These are phyloP conservation scores for Ustilago nuda DNA, from an alignment of 1,284 basidiomycete species.

Conservation along the genomic window DNA sequence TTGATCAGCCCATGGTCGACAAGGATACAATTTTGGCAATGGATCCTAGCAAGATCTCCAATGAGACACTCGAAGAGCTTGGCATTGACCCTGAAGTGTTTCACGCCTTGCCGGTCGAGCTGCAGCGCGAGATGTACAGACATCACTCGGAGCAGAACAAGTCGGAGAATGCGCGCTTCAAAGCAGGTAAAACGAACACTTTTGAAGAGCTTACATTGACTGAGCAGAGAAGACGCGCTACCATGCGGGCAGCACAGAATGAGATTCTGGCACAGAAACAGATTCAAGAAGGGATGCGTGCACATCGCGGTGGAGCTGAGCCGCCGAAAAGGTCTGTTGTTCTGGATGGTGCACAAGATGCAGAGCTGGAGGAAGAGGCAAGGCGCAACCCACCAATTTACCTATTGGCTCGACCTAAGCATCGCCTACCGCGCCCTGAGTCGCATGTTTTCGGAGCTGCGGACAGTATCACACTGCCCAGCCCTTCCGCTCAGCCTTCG, in stretches of 20 bases:
- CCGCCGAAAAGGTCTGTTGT: neutral
- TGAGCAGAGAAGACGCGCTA: slow-evolving; percentile 41
- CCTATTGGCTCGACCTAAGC: slow-evolving; percentile 17
- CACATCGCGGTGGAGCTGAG: slow-evolving; percentile 8
- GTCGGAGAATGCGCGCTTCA: slow-evolving; percentile 29
- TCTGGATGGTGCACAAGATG: neutral
- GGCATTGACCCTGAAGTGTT: slow-evolving; percentile 65
- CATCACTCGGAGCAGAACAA: slow-evolving; percentile 40
- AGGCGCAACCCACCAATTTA: slow-evolving; percentile 27
- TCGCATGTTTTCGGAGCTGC: slow-evolving; percentile 21
- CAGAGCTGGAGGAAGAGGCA: slow-evolving; percentile 21
- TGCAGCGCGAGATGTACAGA: slow-evolving; percentile 56
- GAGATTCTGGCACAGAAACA: slow-evolving; percentile 24
- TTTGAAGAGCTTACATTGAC: slow-evolving; percentile 39
- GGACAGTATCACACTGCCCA: neutral
- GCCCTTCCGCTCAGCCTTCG: slow-evolving; percentile 9
- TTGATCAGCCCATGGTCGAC: slow-evolving; percentile 29
- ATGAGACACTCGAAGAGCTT: slow-evolving; percentile 26
- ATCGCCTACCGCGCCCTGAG: slow-evolving; percentile 4
- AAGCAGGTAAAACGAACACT: slow-evolving; percentile 27
- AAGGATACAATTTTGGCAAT: slow-evolving; percentile 31
- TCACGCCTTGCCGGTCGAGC: slow-evolving; percentile 46
- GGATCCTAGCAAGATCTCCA: slow-evolving; percentile 40
- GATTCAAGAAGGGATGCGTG: slow-evolving; percentile 19
- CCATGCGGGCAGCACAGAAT: slow-evolving; percentile 36